phyloP scores from a whole-genome alignment of 768 basidiomycete genomes.

The Nidularia sp. region DNA sequence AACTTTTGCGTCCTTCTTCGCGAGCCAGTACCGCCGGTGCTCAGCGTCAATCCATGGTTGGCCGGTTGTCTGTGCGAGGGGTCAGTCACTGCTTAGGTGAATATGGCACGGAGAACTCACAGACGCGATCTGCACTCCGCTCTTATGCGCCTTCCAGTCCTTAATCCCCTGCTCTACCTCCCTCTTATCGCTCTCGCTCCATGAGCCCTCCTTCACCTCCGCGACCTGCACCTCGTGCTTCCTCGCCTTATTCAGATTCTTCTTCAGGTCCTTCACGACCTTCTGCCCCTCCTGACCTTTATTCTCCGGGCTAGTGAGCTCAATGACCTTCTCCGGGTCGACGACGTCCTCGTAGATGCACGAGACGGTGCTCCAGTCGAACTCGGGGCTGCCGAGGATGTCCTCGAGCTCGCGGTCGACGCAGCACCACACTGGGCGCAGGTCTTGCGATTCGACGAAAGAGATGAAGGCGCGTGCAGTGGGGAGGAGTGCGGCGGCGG shows the following conservation, averaged over 20 bases:
- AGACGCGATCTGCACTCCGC: constrained; percentile 56
- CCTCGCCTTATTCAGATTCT: constrained; percentile 58
- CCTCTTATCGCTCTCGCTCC: constrained; percentile 38
- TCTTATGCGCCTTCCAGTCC: constrained; percentile 50
- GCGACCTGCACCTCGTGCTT: constrained; percentile 46
- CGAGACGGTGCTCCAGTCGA: constrained; percentile 55
- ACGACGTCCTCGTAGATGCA: constrained; percentile 64
- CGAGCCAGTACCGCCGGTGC: constrained; percentile 57
- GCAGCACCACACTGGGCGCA: constrained; percentile 59
- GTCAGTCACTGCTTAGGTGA: background rate
- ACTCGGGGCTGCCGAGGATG: constrained; percentile 36
- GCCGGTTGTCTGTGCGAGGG: constrained; percentile 30
- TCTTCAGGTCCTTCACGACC: constrained; percentile 54
- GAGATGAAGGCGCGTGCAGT: constrained; percentile 39
- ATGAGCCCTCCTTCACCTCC: constrained; percentile 33
- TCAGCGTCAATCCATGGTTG: constrained; percentile 52
- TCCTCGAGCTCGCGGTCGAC: constrained; percentile 49
- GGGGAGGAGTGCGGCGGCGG: constrained; percentile 24
- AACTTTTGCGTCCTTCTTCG: constrained; percentile 30
- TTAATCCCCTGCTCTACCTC: constrained; percentile 48
- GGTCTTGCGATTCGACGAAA: constrained; percentile 35
- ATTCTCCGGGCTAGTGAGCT: constrained; percentile 28
- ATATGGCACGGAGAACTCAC: constrained; percentile 14
- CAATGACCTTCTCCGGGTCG: constrained; percentile 41
- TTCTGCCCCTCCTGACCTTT: constrained; percentile 30